Evolutionary conservation across 192 early-diverging fungal genomes (phyloP).

Genomic region (Gonapodya sp.): DNA sequence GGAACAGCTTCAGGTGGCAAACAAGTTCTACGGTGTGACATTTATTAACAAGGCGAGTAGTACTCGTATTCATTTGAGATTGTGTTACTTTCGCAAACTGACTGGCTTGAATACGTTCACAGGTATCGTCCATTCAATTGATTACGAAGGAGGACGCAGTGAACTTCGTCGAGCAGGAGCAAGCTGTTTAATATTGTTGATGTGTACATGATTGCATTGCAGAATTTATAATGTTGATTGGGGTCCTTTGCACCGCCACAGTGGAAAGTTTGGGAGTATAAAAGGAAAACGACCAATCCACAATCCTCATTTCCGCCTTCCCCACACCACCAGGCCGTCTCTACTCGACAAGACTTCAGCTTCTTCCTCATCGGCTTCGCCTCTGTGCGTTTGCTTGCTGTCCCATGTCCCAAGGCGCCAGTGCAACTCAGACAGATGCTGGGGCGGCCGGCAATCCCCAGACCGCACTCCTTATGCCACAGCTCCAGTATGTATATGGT

Average conservation of each 20-base stretch:
- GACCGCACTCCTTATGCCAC: not conserved
- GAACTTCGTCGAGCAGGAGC: constrained; percentile 50
- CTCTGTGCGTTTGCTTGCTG: too few relatives aligned
- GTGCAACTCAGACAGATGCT: too few relatives aligned
- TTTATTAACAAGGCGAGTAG: constrained; percentile 68
- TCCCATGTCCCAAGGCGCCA: not conserved
- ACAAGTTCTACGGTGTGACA: constrained; percentile 96
- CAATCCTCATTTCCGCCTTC: too few relatives aligned
- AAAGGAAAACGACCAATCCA: too few relatives aligned
- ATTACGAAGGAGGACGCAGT: constrained; percentile 63
- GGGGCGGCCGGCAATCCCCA: not conserved
- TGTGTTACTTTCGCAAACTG: not conserved
- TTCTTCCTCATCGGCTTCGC: too few relatives aligned
- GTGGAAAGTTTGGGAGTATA: too few relatives aligned
- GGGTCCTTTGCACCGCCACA: too few relatives aligned
- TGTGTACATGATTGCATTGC: not conserved
- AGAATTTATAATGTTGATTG: not conserved
- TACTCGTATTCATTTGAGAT: not conserved
- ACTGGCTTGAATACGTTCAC: constrained; percentile 4
- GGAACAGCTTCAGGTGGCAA: constrained; percentile 79
- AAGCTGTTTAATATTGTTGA: constrained; percentile 5
- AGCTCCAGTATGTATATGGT: not conserved
- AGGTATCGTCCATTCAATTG: constrained; percentile 69
- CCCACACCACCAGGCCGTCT: too few relatives aligned
- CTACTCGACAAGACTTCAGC: too few relatives aligned